These are phyloP conservation scores for Articulospora tetracladia DNA, from an alignment of 495 filamentous ascomycete genomes.

Conservation along the genomic window DNA sequence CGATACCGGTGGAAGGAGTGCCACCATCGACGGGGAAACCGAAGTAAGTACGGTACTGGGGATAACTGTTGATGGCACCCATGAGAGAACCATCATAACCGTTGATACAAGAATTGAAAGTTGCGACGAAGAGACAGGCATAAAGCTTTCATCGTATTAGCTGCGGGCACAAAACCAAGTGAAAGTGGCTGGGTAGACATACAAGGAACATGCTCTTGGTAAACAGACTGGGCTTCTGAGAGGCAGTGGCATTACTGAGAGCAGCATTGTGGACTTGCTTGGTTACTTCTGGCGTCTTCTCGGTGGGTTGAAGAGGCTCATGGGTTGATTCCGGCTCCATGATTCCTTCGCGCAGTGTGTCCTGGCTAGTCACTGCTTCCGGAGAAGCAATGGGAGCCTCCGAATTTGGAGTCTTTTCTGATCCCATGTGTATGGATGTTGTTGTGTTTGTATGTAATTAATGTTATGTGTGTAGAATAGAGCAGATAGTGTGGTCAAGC, in stretches of 20 bases:
- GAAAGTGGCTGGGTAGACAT: background rate
- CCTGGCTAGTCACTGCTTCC: background rate
- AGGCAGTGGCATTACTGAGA: background rate
- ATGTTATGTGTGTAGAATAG: background rate
- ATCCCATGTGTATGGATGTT: background rate
- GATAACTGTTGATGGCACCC: slow-evolving; percentile 25
- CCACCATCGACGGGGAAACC: slow-evolving; percentile 16
- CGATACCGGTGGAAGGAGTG: slow-evolving; percentile 36
- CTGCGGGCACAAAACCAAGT: background rate
- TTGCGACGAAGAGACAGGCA: background rate
- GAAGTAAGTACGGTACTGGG: background rate
- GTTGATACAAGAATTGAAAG: slow-evolving; percentile 16
- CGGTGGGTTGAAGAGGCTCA: background rate
- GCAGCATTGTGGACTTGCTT: slow-evolving; percentile 1
- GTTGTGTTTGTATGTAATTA: background rate
- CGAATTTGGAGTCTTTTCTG: background rate
- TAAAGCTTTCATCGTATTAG: background rate
- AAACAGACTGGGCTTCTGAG: background rate
- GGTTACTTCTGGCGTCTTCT: background rate
- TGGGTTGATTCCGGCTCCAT: background rate
- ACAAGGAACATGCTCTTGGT: slow-evolving; percentile 1
- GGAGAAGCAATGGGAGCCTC: background rate
- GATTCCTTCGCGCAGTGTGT: background rate
- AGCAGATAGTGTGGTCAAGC: background rate
- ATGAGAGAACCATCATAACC: slow-evolving; percentile 32